These are phyloP conservation scores for Fusarium sp. DNA, from an alignment of 2,329 filamentous ascomycete genomes.

Conservation along the genomic window DNA sequence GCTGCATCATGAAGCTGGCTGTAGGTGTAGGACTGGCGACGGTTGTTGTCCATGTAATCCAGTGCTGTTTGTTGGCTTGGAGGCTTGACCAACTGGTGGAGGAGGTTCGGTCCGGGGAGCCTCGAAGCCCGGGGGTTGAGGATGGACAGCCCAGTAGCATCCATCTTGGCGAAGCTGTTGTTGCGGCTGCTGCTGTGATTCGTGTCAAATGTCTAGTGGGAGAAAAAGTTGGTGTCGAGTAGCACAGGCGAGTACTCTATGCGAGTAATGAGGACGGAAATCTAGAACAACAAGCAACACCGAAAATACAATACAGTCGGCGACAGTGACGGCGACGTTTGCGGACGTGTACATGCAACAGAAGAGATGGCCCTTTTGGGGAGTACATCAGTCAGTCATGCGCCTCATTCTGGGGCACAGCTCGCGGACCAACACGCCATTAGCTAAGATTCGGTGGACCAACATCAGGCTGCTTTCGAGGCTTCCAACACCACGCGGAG, in stretches of 20 bases:
- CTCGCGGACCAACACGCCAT: slow-evolving; percentile 39
- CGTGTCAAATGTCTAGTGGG: neutral
- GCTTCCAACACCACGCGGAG: slow-evolving; percentile 39
- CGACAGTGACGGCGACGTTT: slow-evolving; percentile 19
- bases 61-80: slow-evolving; percentile 45
- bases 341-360: slow-evolving; percentile 27
- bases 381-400: slow-evolving; percentile 40
- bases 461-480: slow-evolving; percentile 42
- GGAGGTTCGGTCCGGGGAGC: slow-evolving; percentile 58
- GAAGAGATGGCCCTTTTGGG: slow-evolving; percentile 43
- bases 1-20: slow-evolving; percentile 69
- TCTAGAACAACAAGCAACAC: slow-evolving; percentile 27
- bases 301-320: slow-evolving; percentile 9
- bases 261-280: slow-evolving; percentile 10
- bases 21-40: slow-evolving; percentile 67
- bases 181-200: slow-evolving; percentile 3
- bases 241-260: slow-evolving; percentile 2
- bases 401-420: slow-evolving; percentile 36
- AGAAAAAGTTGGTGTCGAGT: slow-evolving; percentile 10
- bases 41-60: slow-evolving; percentile 46
- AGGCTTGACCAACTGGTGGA: slow-evolving; percentile 71
- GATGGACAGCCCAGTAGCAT: slow-evolving; percentile 53
- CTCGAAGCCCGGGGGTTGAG: slow-evolving; percentile 57
- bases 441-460: slow-evolving; percentile 44
- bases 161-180: slow-evolving; percentile 39